phyloP scores from a whole-genome alignment of 176 grass and related monocot genomes.

The Chrysopogon serrulatus region DNA sequence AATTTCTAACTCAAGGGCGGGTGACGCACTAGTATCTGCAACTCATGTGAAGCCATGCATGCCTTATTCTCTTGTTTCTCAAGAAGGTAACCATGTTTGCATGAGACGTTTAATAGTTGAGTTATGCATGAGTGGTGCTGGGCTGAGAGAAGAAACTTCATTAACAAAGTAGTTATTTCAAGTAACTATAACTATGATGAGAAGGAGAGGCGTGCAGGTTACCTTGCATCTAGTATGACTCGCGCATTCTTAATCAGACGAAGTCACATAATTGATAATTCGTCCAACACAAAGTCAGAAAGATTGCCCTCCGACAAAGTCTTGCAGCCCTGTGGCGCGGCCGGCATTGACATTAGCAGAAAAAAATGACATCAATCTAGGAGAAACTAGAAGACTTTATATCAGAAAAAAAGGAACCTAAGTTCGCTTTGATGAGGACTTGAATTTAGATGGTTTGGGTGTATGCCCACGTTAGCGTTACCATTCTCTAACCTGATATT shows the following conservation, averaged over 20 bases:
- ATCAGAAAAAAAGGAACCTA: background rate
- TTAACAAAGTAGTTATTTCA: background rate
- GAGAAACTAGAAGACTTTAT: background rate
- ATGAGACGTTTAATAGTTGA: background rate
- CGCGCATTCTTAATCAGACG: background rate
- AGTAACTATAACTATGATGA: background rate
- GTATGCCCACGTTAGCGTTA: background rate
- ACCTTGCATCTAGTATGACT: background rate
- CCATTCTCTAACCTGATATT: background rate
- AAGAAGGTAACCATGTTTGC: background rate
- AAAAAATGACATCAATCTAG: background rate
- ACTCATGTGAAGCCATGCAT: background rate
- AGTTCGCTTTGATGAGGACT: background rate
- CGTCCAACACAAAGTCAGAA: background rate
- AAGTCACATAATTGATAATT: slow-evolving; percentile 27
- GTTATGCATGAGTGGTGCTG: background rate
- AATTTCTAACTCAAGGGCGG: background rate
- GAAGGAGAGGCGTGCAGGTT: background rate
- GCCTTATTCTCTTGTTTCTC: background rate
- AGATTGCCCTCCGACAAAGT: background rate
- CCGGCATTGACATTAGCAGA: background rate
- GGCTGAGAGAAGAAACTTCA: background rate
- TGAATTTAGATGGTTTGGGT: background rate
- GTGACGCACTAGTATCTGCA: background rate
- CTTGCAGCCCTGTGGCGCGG: background rate